Evolutionary conservation across 2,329 filamentous ascomycete genomes (phyloP).

Genomic region (Didymella sp.): DNA sequence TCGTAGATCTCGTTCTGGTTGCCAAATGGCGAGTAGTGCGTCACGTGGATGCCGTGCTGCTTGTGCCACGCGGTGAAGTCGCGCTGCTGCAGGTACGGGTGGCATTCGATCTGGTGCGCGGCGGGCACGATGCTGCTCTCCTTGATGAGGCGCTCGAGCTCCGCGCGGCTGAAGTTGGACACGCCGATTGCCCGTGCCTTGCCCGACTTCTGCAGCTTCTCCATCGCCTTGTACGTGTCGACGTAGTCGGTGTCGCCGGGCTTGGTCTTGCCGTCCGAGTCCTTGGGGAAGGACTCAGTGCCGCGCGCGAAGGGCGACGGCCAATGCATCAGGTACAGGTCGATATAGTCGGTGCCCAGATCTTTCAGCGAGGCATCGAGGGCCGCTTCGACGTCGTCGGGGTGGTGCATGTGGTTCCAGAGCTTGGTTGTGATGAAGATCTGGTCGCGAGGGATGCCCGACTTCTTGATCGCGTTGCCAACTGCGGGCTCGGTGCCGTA

Average conservation of each 20-base stretch:
- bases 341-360: constrained; percentile 86
- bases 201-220: constrained; percentile 43
- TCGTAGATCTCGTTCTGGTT: constrained; percentile 47
- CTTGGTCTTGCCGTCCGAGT: constrained; percentile 28
- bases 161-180: constrained; percentile 45
- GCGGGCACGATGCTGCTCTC: constrained; percentile 39
- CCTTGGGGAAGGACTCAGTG: constrained; percentile 64
- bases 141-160: constrained; percentile 62
- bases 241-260: constrained; percentile 38
- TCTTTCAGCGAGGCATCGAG: constrained; percentile 76
- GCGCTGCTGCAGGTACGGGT: constrained; percentile 42
- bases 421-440: constrained; percentile 72
- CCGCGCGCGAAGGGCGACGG: constrained; percentile 82
- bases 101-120: constrained; percentile 42
- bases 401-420: constrained; percentile 88
- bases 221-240: constrained; percentile 52
- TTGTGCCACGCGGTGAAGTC: constrained; percentile 37
- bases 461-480: constrained; percentile 41
- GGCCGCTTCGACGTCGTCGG: constrained; percentile 67
- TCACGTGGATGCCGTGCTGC: constrained; percentile 43
- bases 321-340: constrained; percentile 81
- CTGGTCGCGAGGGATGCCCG: constrained; percentile 49
- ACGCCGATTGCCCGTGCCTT: constrained; percentile 44
- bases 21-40: constrained; percentile 46
- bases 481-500: constrained; percentile 38